phyloP scores from a whole-genome alignment of 192 early-diverging fungal genomes.

The Dissophora ornata region DNA sequence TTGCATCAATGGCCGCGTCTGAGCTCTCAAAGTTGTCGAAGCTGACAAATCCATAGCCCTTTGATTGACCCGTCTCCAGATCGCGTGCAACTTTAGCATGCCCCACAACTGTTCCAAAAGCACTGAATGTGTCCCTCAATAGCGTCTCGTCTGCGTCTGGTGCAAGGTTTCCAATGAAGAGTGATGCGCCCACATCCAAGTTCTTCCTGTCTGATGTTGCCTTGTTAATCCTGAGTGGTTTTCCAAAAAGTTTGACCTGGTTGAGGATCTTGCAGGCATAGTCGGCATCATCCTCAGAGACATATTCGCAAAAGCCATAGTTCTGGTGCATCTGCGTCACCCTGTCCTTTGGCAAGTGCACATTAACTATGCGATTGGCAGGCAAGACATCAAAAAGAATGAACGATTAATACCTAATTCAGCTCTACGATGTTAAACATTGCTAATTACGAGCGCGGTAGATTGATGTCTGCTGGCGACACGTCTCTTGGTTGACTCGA shows the following conservation, averaged over 20 bases:
- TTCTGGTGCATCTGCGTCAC: slow-evolving; percentile 94
- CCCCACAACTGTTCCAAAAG: slow-evolving; percentile 89
- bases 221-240: slow-evolving; percentile 96
- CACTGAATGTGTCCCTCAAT: slow-evolving; percentile 93
- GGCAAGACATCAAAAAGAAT: too few relatives aligned
- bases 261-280: slow-evolving; percentile 98
- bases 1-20: slow-evolving; percentile 96
- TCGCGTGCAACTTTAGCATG: slow-evolving; percentile 81
- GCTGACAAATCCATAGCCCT: slow-evolving; percentile 93
- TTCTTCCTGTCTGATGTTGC: slow-evolving; percentile 86
- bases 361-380: slow-evolving; percentile 76
- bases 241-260: slow-evolving; percentile 94
- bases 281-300: slow-evolving; percentile 93
- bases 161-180: slow-evolving; percentile 98
- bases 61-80: slow-evolving; percentile 83
- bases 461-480: too few relatives aligned
- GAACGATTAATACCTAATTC: too few relatives aligned
- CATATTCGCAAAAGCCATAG: slow-evolving; percentile 97
- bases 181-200: slow-evolving; percentile 93
- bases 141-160: slow-evolving; percentile 91
- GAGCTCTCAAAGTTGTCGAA: slow-evolving; percentile 95
- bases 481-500: too few relatives aligned
- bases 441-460: too few relatives aligned
- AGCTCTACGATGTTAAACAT: too few relatives aligned
- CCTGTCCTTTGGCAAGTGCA: slow-evolving; percentile 97